These are phyloP conservation scores for Selaginella moellendorffii DNA, from an alignment of 75 land plant genomes.

Conservation along the genomic window DNA sequence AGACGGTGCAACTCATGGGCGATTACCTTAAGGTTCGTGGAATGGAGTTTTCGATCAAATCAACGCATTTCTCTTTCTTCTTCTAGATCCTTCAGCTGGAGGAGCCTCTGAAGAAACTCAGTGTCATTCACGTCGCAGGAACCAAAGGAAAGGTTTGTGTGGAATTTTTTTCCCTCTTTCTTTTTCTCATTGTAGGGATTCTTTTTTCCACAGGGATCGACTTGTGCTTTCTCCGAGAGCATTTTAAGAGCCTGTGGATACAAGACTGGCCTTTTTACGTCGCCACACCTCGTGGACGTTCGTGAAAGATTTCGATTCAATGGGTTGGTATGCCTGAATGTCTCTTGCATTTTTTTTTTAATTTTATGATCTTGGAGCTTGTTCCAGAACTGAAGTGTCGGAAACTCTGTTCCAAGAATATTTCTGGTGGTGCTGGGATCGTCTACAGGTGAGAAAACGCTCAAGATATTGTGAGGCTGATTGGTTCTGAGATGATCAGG, in stretches of 20 bases:
- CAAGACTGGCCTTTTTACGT: not conserved
- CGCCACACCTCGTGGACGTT: not conserved
- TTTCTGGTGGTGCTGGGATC: constrained; percentile 96
- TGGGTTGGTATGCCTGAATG: not conserved
- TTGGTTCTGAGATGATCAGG: constrained; percentile 28
- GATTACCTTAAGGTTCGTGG: not conserved
- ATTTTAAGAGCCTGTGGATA: not conserved
- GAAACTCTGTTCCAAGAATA: constrained; percentile 59
- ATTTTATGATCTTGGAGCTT: not conserved
- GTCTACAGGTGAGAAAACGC: constrained; percentile 40
- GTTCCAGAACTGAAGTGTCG: constrained; percentile 52
- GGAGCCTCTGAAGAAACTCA: not conserved
- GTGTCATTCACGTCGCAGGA: not conserved
- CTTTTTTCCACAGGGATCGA: not conserved
- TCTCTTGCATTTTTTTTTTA: not conserved
- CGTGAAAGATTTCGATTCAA: not conserved
- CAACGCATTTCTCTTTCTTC: not conserved
- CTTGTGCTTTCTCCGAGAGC: not conserved
- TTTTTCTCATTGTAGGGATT: not conserved
- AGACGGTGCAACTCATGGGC: not conserved
- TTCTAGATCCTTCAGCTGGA: not conserved
- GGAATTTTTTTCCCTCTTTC: not conserved
- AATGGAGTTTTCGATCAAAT: not conserved
- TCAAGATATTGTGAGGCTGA: not conserved
- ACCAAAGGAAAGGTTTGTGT: not conserved